Conservation (phyloP, 2,329 filamentous ascomycete genomes). For the Albophoma yamanashiensis region DNA sequence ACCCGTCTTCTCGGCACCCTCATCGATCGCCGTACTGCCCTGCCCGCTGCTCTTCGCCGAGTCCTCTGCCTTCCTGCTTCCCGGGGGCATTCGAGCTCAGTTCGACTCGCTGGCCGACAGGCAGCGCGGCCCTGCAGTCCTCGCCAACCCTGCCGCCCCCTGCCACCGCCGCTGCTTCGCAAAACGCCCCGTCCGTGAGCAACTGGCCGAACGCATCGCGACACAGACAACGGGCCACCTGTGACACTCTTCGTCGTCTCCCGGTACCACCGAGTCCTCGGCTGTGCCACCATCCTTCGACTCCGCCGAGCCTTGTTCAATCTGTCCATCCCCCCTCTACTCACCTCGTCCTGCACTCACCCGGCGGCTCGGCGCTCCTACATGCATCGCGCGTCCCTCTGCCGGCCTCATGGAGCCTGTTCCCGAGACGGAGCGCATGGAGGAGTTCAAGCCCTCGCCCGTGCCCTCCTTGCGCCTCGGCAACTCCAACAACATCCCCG, state of each 20-base stretch:
- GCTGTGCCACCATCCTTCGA: not conserved
- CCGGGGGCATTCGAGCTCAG: no score
- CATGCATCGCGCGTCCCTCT: conserved; percentile 1
- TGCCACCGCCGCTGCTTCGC: not conserved
- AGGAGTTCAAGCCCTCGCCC: conserved; percentile 51
- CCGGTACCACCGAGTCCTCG: not conserved
- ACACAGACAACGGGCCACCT: not conserved
- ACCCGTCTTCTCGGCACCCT: not conserved
- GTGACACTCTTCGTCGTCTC: not conserved
- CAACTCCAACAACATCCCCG: conserved; percentile 20
- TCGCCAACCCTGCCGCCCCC: not conserved
- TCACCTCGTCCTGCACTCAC: not conserved
- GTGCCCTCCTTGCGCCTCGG: conserved; percentile 42
- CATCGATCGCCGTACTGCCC: not conserved
- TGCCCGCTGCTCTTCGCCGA: no score
- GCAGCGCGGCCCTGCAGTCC: not conserved
- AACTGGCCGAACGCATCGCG: not conserved
- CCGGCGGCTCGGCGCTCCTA: not conserved
- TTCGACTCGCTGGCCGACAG: not conserved
- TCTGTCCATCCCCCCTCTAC: not conserved
- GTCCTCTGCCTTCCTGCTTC: not conserved
- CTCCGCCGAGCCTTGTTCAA: not conserved
- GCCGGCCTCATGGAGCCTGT: conserved; percentile 49
- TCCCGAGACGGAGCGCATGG: conserved; percentile 57
- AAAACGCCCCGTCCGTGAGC: not conserved